phyloP scores from a whole-genome alignment of 2,329 filamentous ascomycete species.

The Exophiala viscosa region DNA sequence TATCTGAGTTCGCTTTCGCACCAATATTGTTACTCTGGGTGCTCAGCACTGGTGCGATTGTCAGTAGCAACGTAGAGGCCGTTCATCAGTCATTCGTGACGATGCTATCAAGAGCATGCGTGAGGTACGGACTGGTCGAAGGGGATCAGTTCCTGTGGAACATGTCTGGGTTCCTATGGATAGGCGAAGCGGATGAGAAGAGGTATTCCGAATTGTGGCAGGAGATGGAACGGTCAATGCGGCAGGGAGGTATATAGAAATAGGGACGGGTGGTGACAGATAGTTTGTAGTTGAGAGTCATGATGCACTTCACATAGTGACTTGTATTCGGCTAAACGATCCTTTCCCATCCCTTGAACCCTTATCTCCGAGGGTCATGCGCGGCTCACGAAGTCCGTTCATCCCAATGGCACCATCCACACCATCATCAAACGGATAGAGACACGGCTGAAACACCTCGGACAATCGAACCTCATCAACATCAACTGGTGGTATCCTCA shows the following conservation, averaged over 20 bases:
- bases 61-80: not conserved
- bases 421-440: too few species aligned
- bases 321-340: too few species aligned
- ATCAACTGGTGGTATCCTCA: too few species aligned
- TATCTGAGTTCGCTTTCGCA: conserved; percentile 15
- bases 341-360: not conserved
- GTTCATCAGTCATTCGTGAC: conserved; percentile 5
- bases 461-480: too few species aligned
- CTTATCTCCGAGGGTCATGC: too few species aligned
- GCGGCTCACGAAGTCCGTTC: too few species aligned
- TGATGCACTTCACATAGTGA: too few species aligned
- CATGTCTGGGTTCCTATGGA: conserved; percentile 15
- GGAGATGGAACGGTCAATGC: conserved; percentile 1
- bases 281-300: too few species aligned
- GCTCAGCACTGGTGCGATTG: conserved; percentile 8
- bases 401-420: too few species aligned
- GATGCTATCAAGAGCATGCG: conserved; percentile 12
- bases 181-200: conserved; percentile 13
- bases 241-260: not conserved
- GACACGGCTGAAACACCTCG: too few species aligned
- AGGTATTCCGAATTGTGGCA: conserved; percentile 11
- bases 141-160: conserved; percentile 6
- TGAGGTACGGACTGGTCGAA: conserved; percentile 5
- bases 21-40: conserved; percentile 16
- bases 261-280: too few species aligned